Evolutionary conservation across 345 rosid species (phyloP), one percentile per base, ranked within the genome.

Genomic region (Clarkia xantiana): DNA sequence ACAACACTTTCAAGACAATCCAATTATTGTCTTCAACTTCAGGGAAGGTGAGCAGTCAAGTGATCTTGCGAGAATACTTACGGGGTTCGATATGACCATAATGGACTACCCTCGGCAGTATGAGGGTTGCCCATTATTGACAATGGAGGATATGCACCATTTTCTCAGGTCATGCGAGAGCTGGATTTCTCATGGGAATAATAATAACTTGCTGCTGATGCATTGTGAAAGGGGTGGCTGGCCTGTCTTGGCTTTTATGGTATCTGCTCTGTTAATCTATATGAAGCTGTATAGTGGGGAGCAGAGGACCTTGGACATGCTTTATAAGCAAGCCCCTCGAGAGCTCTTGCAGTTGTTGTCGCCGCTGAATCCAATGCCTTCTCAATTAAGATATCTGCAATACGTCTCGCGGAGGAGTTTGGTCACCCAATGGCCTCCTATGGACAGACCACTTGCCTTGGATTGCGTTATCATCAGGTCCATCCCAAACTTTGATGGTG

Each of bases 51-150:
- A 77, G 44, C 64, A 68, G 36, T 84, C 54, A 40, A 83, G 80
- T 62, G 66, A 62, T 25, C 60, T 86, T 57, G 71, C 82, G 14
- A 71, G 73, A 46, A 57, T 80, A 11, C 58, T 90, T 50, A 79
- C 89, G 34, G 77, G 77, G 60, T 68, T 74, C 61, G 89, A 78
- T 68, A 76, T 81, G 73, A 86, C 96, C 15, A 74, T 86, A 49
- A 86, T 90, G 97, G 97, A 90, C 75, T 90, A 90, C 60, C 97
- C 97, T 67, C 76, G 78, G 59, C 94, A 86, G 48, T 86, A 86
- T 14, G 93, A 90, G 65, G 94, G 96, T 42, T 90, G 94, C 64
- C 94, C 94, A 0, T 47, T 90, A 62, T 74, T 90, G 42, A 67
- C 80, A 47, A 81, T 86, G 74, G 97, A 90, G 74, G 62, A 83